Percentiles rank a stretch among this genome's conserved stretches.
These are phyloP conservation scores for Fonticula alba DNA, from an alignment of 78 protist genomes.

Conservation along the genomic window DNA sequence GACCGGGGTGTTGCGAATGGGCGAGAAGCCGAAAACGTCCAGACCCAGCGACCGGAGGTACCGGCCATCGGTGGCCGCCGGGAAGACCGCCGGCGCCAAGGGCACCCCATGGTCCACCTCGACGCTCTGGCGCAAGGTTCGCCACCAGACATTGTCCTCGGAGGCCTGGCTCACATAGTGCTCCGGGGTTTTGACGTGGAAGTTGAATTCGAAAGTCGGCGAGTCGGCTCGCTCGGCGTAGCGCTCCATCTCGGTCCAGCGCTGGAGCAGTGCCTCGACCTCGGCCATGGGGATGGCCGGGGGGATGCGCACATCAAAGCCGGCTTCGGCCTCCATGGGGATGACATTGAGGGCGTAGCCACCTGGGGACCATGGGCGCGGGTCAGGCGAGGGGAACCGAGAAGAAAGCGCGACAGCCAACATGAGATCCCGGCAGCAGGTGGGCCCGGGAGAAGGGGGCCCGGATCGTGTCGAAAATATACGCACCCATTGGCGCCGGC, in stretches of 20 bases:
- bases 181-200: too few relatives aligned
- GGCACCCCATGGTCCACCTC: too few relatives aligned
- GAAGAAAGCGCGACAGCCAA: too few relatives aligned
- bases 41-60: conserved; percentile 39
- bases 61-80: conserved; percentile 73
- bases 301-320: conserved; percentile 58
- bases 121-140: too few relatives aligned
- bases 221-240: too few relatives aligned
- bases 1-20: conserved; percentile 55
- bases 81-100: conserved; percentile 51
- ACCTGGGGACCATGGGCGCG: too few relatives aligned
- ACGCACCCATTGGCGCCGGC: background rate
- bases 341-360: conserved; percentile 35
- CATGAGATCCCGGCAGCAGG: background rate
- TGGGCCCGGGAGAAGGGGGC: background rate
- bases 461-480: background rate
- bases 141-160: too few relatives aligned
- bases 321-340: conserved; percentile 46
- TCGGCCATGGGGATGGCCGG: conserved; percentile 28
- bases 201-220: too few relatives aligned
- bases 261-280: conserved; percentile 6
- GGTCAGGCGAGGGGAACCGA: too few relatives aligned
- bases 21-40: conserved; percentile 66
- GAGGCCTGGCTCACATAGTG: too few relatives aligned
- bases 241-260: too few relatives aligned